Evolutionary conservation across 1,284 basidiomycete genomes (phyloP).

Genomic region (Pholiota adiposa): DNA sequence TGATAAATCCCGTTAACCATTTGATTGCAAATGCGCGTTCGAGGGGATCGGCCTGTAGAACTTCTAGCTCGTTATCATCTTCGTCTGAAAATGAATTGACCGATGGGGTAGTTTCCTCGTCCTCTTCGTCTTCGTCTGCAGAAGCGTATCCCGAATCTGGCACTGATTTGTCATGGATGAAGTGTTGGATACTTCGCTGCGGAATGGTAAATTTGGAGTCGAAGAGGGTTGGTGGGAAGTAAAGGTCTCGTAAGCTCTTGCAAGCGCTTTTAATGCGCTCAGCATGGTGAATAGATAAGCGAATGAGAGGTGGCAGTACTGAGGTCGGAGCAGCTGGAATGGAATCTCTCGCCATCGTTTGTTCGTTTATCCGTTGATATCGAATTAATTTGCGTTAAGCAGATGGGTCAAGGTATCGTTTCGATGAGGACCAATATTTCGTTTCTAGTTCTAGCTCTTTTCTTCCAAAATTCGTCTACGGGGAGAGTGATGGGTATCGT

Average conservation of each 20-base stretch:
- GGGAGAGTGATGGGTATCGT: constrained; percentile 26
- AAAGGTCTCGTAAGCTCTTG: constrained; percentile 46
- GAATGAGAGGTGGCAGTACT: constrained; percentile 52
- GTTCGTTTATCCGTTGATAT: not conserved
- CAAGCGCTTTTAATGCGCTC: constrained; percentile 40
- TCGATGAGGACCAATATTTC: constrained; percentile 6
- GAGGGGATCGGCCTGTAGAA: constrained; percentile 51
- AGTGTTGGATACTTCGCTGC: constrained; percentile 26
- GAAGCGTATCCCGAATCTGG: constrained; percentile 69
- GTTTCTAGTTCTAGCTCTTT: constrained; percentile 3
- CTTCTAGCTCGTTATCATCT: constrained; percentile 27
- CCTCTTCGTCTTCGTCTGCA: constrained; percentile 55
- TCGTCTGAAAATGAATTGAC: constrained; percentile 25
- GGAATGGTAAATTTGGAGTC: constrained; percentile 24
- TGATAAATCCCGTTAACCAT: constrained; percentile 67
- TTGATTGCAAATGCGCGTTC: constrained; percentile 58
- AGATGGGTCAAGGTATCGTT: not conserved
- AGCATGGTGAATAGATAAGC: constrained; percentile 37
- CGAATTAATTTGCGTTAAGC: constrained; percentile 5
- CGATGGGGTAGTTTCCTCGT: constrained; percentile 19
- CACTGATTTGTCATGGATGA: constrained; percentile 42
- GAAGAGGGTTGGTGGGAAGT: constrained; percentile 35
- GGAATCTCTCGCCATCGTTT: not conserved
- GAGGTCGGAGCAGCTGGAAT: constrained; percentile 40
- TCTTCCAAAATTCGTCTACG: constrained; percentile 3